Percentiles rank a stretch among this genome's conserved stretches.
These are phyloP conservation scores for Centrapalus pauciflorus DNA, from an alignment of 129 eudicot species.

Conservation along the genomic window DNA sequence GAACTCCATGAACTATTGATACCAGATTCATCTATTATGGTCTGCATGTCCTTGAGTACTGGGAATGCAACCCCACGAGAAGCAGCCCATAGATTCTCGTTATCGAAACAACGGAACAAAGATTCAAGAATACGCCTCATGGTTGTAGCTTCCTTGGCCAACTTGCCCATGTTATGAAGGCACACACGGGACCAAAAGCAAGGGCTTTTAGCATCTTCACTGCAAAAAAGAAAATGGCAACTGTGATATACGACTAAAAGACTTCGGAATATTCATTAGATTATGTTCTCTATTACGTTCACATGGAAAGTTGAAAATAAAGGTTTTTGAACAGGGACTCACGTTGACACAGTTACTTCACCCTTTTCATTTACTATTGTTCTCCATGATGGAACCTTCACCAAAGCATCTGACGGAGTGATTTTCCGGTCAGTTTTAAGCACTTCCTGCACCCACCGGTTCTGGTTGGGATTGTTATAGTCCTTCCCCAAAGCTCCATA, in stretches of 20 bases:
- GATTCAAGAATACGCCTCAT: conserved; percentile 70
- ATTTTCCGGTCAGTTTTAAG: conserved; percentile 30
- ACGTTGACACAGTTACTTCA: conserved; percentile 43
- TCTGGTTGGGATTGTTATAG: conserved; percentile 17
- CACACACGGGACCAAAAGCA: conserved; percentile 73
- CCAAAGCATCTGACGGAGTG: conserved; percentile 30
- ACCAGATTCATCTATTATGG: conserved; percentile 60
- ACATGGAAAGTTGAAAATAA: background rate
- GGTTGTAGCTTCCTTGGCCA: conserved; percentile 77
- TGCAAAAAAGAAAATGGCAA: conserved; percentile 30
- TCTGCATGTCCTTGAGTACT: conserved; percentile 69
- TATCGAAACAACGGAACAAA: conserved; percentile 63
- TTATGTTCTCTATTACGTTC: background rate
- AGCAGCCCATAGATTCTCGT: conserved; percentile 53
- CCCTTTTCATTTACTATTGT: conserved; percentile 59
- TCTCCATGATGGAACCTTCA: conserved; percentile 61
- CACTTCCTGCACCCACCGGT: conserved; percentile 26
- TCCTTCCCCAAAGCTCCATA: conserved; percentile 34
- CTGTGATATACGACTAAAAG: background rate
- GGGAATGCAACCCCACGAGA: conserved; percentile 57
- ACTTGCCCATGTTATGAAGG: conserved; percentile 70
- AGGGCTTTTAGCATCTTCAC: conserved; percentile 52
- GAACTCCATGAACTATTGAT: background rate
- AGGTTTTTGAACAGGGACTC: conserved; percentile 12
- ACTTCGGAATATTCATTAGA: too few relatives aligned